A percentile compares a stretch with the other conserved stretches of the same genome.
Evolutionary conservation across 106 monocot genomes (phyloP).

Genomic region (Amphibolis antarctica): DNA sequence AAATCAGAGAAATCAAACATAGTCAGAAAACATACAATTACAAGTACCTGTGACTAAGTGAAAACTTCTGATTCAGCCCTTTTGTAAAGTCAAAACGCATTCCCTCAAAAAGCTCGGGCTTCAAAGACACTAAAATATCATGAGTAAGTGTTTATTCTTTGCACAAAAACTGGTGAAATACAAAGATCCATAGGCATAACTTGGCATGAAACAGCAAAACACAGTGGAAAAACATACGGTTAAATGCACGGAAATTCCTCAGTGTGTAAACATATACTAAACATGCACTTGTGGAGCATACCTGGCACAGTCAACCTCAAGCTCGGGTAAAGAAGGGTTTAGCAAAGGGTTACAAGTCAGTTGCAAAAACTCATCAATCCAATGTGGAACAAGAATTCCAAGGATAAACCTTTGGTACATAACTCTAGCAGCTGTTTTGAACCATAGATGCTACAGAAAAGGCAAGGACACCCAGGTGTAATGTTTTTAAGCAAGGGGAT

Average conservation of each 20-base stretch:
- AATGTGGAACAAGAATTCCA: no score
- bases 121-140: conserved; percentile 73
- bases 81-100: conserved; percentile 96
- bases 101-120: conserved; percentile 93
- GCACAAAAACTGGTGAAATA: neutral
- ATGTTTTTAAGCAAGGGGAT: no score
- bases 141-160: neutral
- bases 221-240: neutral
- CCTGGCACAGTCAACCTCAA: no score
- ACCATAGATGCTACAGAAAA: no score
- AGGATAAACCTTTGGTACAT: no score
- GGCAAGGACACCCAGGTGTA: no score
- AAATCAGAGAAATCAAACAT: conserved; percentile 14
- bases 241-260: neutral
- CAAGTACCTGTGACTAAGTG: conserved; percentile 77
- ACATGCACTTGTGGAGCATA: no score
- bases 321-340: no score
- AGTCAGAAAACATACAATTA: neutral
- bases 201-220: neutral
- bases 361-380: no score
- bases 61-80: conserved; percentile 87
- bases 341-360: no score
- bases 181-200: neutral
- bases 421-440: no score
- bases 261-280: neutral